These are phyloP conservation scores for Thielaviopsis punctulata DNA, from an alignment of 2,329 filamentous ascomycete species.

Conservation along the genomic window DNA sequence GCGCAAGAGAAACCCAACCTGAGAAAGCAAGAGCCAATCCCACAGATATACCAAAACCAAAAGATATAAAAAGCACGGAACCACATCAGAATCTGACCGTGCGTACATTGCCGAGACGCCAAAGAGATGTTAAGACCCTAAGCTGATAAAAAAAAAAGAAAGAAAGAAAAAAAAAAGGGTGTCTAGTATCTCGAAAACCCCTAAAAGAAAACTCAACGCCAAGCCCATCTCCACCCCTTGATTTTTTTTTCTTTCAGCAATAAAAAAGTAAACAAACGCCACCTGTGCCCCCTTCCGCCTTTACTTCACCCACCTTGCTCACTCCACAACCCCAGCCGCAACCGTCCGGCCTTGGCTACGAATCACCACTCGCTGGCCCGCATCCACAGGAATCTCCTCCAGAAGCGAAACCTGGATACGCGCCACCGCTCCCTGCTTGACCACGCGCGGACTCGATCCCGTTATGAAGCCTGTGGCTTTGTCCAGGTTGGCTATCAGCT, in stretches of 20 bases:
- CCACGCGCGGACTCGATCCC: conserved; percentile 72
- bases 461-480: conserved; percentile 57
- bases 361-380: conserved; percentile 63
- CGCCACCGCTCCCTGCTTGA: conserved; percentile 64
- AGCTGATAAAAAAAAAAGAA: too few relatives aligned
- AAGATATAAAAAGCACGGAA: not conserved
- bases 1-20: not conserved
- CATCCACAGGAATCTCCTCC: conserved; percentile 60
- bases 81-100: too few relatives aligned
- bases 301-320: conserved; percentile 16
- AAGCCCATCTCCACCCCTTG: not conserved
- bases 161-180: not conserved
- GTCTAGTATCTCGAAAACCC: not conserved
- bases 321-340: conserved; percentile 73
- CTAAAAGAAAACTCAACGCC: not conserved
- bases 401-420: conserved; percentile 60
- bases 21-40: not conserved
- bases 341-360: conserved; percentile 68
- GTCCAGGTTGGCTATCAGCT: conserved; percentile 58
- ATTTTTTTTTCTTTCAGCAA: not conserved
- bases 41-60: not conserved
- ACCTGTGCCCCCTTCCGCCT: not conserved
- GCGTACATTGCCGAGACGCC: not conserved
- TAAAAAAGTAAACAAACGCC: not conserved
- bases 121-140: not conserved